Evolutionary conservation across 106 monocot species (phyloP).

Genomic region (Dendrobium nobile): DNA sequence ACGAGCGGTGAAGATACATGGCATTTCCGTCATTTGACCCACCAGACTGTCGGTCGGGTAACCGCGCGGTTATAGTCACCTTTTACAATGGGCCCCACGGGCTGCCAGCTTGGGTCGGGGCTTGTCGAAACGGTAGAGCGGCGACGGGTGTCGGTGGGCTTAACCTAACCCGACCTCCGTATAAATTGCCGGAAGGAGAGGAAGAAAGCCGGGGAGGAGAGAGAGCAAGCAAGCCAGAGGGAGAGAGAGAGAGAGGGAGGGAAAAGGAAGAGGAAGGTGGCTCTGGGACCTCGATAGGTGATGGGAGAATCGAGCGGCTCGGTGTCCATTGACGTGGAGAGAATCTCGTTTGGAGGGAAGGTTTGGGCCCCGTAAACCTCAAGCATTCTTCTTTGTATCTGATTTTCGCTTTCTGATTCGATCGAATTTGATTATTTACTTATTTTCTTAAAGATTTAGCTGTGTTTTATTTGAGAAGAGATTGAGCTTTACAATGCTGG

Average conservation of each 20-base stretch:
- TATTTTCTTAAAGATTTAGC: background rate
- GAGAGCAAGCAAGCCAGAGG: background rate
- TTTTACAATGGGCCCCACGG: background rate
- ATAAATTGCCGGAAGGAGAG: background rate
- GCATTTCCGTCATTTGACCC: background rate
- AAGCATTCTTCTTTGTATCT: background rate
- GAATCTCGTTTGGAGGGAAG: conserved; percentile 67
- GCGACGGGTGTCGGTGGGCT: conserved; percentile 10
- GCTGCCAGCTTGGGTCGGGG: background rate
- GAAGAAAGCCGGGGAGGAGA: background rate
- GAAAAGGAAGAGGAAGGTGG: background rate
- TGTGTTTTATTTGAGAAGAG: background rate
- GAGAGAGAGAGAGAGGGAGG: background rate
- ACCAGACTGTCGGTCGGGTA: background rate
- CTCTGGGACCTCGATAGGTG: background rate
- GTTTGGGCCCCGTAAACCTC: conserved; percentile 18
- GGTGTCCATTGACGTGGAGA: conserved; percentile 72
- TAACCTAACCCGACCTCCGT: conserved; percentile 3
- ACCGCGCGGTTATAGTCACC: conserved; percentile 2
- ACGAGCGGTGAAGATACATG: background rate
- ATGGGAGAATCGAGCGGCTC: conserved; percentile 68
- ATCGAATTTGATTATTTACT: background rate
- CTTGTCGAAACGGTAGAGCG: background rate
- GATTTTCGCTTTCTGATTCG: background rate
- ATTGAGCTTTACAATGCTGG: background rate